A percentile compares a stretch with the other conserved stretches of the same genome.
These are phyloP conservation scores for Buxus sempervirens DNA, from an alignment of 164 flowering plant species.

Conservation along the genomic window DNA sequence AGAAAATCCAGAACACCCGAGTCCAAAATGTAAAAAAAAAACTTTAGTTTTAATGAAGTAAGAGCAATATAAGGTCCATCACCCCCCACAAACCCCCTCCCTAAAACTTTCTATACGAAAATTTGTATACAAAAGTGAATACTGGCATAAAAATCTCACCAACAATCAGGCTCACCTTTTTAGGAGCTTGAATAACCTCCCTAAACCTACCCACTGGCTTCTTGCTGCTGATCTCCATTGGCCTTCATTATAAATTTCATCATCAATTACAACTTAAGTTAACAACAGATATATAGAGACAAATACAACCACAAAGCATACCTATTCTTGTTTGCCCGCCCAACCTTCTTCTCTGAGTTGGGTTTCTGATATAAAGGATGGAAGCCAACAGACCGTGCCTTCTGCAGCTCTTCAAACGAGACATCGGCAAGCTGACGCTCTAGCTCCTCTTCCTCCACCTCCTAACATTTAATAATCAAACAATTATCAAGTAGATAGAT, in stretches of 20 bases:
- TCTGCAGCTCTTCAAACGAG: slow-evolving; percentile 72
- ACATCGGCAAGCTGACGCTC: slow-evolving; percentile 65
- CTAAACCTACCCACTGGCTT: slow-evolving; percentile 71
- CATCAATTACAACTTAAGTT: slow-evolving; percentile 3
- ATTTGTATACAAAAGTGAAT: neutral
- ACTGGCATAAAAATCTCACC: neutral
- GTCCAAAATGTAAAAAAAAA: no score
- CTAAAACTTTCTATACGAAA: neutral
- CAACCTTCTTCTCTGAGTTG: slow-evolving; percentile 33
- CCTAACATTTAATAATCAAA: slow-evolving; percentile 20
- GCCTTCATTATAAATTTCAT: slow-evolving; percentile 39
- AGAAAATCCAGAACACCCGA: no score
- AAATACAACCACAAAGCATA: neutral
- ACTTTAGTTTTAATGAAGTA: no score
- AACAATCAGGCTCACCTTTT: slow-evolving; percentile 39
- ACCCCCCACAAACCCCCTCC: no score
- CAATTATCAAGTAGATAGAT: neutral
- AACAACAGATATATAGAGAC: neutral
- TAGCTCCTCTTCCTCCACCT: slow-evolving; percentile 56
- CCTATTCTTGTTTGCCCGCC: slow-evolving; percentile 79
- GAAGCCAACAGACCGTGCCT: slow-evolving; percentile 64
- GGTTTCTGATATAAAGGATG: slow-evolving; percentile 26
- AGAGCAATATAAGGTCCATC: no score
- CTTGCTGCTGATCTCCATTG: slow-evolving; percentile 79
- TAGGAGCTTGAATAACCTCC: slow-evolving; percentile 75